Conservation (phyloP, 495 filamentous ascomycete genomes). For the Neurospora sp. region DNA sequence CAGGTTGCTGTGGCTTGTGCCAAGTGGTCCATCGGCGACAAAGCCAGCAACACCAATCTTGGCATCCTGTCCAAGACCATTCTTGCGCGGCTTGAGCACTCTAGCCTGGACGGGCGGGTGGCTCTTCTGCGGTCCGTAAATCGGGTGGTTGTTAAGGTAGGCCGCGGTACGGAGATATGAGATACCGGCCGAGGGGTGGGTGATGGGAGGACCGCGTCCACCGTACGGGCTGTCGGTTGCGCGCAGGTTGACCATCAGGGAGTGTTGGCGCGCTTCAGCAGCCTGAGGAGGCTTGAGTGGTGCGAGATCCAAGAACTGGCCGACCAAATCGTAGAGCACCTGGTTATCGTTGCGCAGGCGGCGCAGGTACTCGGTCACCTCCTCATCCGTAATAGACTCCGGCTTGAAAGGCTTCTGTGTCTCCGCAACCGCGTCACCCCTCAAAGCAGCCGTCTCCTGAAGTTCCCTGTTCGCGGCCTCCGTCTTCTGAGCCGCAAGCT, state of each 20-base stretch:
- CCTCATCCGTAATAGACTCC: slow-evolving; percentile 44
- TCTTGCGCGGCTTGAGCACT: slow-evolving; percentile 46
- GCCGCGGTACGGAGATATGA: slow-evolving; percentile 68
- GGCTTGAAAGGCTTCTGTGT: slow-evolving; percentile 19
- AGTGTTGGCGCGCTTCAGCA: background rate
- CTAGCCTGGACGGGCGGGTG: slow-evolving; percentile 58
- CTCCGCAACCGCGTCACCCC: slow-evolving; percentile 27
- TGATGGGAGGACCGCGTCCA: slow-evolving; percentile 57
- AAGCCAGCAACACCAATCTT: slow-evolving; percentile 42
- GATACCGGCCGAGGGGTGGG: slow-evolving; percentile 86
- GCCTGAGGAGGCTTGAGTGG: slow-evolving; percentile 21
- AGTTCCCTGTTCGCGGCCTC: slow-evolving; percentile 18
- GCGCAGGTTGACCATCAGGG: slow-evolving; percentile 5
- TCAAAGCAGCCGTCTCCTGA: slow-evolving; percentile 33
- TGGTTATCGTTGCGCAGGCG: slow-evolving; percentile 42
- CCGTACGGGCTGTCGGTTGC: slow-evolving; percentile 39
- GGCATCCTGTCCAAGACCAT: background rate
- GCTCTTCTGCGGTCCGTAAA: slow-evolving; percentile 63
- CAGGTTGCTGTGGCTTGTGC: slow-evolving; percentile 19
- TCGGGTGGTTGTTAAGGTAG: slow-evolving; percentile 66
- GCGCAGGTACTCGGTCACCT: slow-evolving; percentile 51
- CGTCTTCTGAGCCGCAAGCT: slow-evolving; percentile 34
- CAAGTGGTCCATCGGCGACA: slow-evolving; percentile 21
- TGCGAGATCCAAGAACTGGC: slow-evolving; percentile 46
- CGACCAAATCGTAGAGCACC: slow-evolving; percentile 37